Conservation (phyloP, 2,329 filamentous ascomycete genomes). For the Acrodontium crateriforme region DNA sequence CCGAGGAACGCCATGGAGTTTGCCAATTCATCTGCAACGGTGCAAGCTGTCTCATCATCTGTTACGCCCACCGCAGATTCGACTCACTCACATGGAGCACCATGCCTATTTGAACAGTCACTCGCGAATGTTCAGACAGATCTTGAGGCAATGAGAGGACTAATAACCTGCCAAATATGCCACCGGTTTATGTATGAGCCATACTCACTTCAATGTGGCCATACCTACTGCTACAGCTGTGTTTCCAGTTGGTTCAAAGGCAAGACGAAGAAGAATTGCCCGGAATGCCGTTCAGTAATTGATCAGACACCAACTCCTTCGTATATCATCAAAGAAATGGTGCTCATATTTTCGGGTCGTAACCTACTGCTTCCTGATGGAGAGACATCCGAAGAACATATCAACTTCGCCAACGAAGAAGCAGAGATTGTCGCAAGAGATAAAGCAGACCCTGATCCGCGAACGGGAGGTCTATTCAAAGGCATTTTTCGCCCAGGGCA, state of each 20-base stretch:
- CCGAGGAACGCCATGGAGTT: too few species aligned
- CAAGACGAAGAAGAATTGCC: constrained; percentile 50
- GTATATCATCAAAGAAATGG: constrained; percentile 52
- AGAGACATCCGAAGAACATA: constrained; percentile 50
- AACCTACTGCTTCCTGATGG: constrained; percentile 47
- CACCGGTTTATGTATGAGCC: constrained; percentile 56
- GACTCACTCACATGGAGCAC: constrained; percentile 1
- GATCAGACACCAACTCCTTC: constrained; percentile 48
- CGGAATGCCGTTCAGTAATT: constrained; percentile 50
- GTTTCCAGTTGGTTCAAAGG: constrained; percentile 37
- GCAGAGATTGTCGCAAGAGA: constrained; percentile 46
- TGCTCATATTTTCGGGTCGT: constrained; percentile 46
- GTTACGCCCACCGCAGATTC: not conserved
- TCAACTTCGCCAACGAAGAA: constrained; percentile 44
- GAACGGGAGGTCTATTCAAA: constrained; percentile 47
- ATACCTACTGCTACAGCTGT: constrained; percentile 56
- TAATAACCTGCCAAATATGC: constrained; percentile 56
- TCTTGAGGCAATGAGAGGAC: constrained; percentile 45
- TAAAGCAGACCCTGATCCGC: constrained; percentile 37
- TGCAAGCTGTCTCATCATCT: too few species aligned
- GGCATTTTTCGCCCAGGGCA: constrained; percentile 37
- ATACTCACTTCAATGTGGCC: constrained; percentile 53
- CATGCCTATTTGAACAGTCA: constrained; percentile 13
- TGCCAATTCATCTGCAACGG: too few species aligned
- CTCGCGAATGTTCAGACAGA: constrained; percentile 28